Evolutionary conservation across 495 filamentous ascomycete genomes (phyloP), one percentile per base, ranked within the genome.

Genomic region (Aspergillus sclerotiicarbonarius): DNA sequence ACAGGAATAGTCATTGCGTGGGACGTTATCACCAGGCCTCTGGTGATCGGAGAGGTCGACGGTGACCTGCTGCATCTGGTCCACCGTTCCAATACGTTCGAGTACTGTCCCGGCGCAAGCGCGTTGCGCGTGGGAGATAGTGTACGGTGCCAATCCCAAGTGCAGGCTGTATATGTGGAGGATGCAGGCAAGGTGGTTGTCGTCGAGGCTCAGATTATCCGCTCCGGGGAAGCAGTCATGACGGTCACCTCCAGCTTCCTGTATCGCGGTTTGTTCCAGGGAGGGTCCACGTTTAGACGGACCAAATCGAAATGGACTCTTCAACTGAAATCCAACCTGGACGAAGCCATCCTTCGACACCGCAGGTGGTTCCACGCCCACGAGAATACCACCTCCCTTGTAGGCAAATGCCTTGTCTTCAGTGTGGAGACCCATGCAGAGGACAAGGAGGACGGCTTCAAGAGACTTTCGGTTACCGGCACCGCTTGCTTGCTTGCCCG

Each of bases 31-130:
- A 58, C 67, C 46, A 67, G 62, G 35, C 65, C 70, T 1, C 59
- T 74, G 6, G 51, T 71, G 3, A 12, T 60, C 13, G 19, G 8
- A 7, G 57, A 54, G 0, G 30, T 73, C 16, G 58, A 67, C 29
- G 69, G 63, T 7, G 67, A 76, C 52, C 53, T 76, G 4, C 64
- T 76, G 7, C 62, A 62, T 15, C 59, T 76, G 19, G 67, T 76
- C 1, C 73, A 76, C 47, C 60, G 53, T 3, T 69, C 71, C 3
- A 73, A 71, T 44, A 53, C 51, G 16, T 70, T 68, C 47, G 58
- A 64, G 32, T 70, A 65, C 46, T 48, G 50, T n/a, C 15, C 35
- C 7, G 66, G 53, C 29, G 61, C 59, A 12, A 19, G 25, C 0
- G 62, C 70, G 0, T 53, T 76, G 3, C 65, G 53, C 8, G 18